A percentile compares a stretch with the other conserved stretches of the same genome.
Evolutionary conservation across 169 alveolate genomes (phyloP).

Genomic region (Plasmodium falciparum): DNA sequence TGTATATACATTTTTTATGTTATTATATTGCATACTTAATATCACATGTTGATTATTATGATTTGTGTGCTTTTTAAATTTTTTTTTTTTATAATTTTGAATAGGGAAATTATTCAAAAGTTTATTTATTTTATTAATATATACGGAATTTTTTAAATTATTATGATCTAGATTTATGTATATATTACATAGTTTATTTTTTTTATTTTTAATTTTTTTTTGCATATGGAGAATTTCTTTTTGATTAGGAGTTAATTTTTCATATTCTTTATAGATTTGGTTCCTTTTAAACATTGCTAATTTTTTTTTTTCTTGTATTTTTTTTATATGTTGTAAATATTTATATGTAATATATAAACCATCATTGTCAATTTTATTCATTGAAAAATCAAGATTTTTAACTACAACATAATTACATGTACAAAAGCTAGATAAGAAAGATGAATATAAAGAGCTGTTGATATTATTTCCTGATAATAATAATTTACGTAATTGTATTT

Average conservation of each 20-base stretch:
- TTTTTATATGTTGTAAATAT: constrained; percentile 46
- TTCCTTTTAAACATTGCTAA: too few species aligned
- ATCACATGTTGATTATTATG: constrained; percentile 1
- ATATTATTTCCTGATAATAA: constrained; percentile 67
- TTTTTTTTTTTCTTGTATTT: too few species aligned
- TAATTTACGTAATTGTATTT: constrained; percentile 16
- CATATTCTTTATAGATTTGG: too few species aligned
- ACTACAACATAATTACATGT: constrained; percentile 65
- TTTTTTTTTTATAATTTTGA: not conserved
- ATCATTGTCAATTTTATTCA: constrained; percentile 57
- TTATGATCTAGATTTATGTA: constrained; percentile 57
- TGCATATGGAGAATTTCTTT: not conserved
- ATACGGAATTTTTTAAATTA: constrained; percentile 45
- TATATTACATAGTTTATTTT: constrained; percentile 19
- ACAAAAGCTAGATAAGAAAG: constrained; percentile 65
- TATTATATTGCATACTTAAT: constrained; percentile 61
- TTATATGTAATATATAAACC: constrained; percentile 44
- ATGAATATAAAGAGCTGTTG: constrained; percentile 56
- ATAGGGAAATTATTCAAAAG: constrained; percentile 27
- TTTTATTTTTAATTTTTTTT: constrained; percentile 8
- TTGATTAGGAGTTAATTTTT: too few species aligned
- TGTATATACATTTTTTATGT: constrained; percentile 31
- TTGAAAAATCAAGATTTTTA: constrained; percentile 36
- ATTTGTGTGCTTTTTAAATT: not conserved
- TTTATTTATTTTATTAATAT: constrained; percentile 47